phyloP scores from a whole-genome alignment of 2,329 filamentous ascomycete species.

The Didymellaceae sp. region DNA sequence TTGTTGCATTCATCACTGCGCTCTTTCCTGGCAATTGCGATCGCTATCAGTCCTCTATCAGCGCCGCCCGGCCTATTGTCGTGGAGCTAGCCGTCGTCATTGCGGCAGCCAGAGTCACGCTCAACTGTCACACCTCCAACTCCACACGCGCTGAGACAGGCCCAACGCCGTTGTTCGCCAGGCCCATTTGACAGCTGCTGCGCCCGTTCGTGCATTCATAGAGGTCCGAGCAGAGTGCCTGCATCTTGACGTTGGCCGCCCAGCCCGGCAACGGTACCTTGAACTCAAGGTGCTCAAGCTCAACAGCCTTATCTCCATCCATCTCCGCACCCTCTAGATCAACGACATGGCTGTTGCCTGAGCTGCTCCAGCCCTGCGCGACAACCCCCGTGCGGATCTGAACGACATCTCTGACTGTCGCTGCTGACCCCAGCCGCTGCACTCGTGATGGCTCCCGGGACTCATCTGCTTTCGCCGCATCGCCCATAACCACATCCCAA shows the following conservation, averaged over 20 bases:
- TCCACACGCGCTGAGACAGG: conserved; percentile 14
- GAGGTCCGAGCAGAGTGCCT: conserved; percentile 3
- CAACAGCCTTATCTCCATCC: conserved; percentile 39
- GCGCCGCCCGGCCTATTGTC: conserved; percentile 22
- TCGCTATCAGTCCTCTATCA: conserved; percentile 21
- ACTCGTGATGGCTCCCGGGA: conserved; percentile 50
- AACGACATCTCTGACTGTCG: conserved; percentile 28
- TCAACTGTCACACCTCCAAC: conserved; percentile 30
- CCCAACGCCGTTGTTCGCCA: conserved; percentile 1
- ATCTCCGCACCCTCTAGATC: conserved; percentile 27
- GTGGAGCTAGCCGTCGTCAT: conserved; percentile 28
- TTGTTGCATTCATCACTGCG: conserved; percentile 12
- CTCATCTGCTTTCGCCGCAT: conserved; percentile 43
- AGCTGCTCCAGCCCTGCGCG: conserved; percentile 26
- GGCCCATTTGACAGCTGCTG: conserved; percentile 5
- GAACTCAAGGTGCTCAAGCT: conserved; percentile 32
- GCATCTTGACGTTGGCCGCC: conserved; percentile 19
- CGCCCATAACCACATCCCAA: conserved; percentile 36
- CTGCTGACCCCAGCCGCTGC: conserved; percentile 30
- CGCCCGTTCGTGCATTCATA: background rate
- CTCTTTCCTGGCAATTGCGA: conserved; percentile 11
- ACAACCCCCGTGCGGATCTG: conserved; percentile 32
- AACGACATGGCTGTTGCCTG: conserved; percentile 48
- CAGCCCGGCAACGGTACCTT: conserved; percentile 16
- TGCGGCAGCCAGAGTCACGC: conserved; percentile 39